These are phyloP conservation scores for Pelargonium nanum DNA, from an alignment of 345 rosid species.

Conservation along the genomic window DNA sequence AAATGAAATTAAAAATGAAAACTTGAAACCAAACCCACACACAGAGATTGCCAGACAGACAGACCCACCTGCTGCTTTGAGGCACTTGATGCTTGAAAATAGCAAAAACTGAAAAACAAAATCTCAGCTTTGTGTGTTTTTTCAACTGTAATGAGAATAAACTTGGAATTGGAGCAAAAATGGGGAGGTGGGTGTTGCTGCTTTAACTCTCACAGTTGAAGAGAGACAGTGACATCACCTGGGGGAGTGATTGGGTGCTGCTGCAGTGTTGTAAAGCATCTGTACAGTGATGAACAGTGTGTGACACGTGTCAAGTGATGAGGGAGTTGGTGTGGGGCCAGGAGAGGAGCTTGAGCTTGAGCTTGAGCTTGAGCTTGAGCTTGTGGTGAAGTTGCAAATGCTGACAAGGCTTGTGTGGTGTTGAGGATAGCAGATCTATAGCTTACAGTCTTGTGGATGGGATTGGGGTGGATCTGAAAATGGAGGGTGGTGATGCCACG, in stretches of 20 bases:
- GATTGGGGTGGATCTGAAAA: constrained; percentile 14
- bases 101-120: background rate
- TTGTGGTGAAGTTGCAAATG: background rate
- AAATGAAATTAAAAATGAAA: background rate
- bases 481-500: constrained; percentile 12
- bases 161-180: background rate
- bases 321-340: background rate
- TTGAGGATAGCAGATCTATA: constrained; percentile 15
- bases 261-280: background rate
- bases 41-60: too few relatives aligned
- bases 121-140: too few relatives aligned
- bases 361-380: background rate
- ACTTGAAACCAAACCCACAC: too few relatives aligned
- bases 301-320: background rate
- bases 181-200: background rate
- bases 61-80: background rate
- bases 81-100: background rate
- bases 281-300: background rate
- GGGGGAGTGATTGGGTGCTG: background rate
- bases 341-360: background rate
- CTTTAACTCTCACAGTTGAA: background rate
- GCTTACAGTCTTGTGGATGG: background rate
- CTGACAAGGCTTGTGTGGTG: too few relatives aligned
- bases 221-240: background rate
- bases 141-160: too few relatives aligned